These are phyloP conservation scores for Pseudogymnoascus sp. DNA, from an alignment of 2,329 filamentous ascomycete genomes.

Conservation along the genomic window DNA sequence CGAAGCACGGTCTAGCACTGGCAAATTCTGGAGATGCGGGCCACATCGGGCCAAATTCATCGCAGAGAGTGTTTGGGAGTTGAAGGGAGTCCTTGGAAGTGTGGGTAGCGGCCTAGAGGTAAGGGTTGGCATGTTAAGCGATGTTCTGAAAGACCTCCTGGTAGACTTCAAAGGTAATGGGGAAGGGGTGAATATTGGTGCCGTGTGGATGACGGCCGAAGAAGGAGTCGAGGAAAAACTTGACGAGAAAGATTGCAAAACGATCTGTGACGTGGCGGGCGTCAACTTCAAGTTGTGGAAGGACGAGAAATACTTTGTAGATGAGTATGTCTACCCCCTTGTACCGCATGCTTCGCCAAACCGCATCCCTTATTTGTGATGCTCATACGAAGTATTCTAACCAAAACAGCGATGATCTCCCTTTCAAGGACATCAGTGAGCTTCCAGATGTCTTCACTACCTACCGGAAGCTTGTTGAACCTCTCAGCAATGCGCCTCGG, in stretches of 20 bases:
- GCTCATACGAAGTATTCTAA: background rate
- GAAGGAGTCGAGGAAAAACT: slow-evolving; percentile 59
- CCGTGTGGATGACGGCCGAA: slow-evolving; percentile 67
- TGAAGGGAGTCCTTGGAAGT: slow-evolving; percentile 53
- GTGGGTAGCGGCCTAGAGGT: slow-evolving; percentile 54
- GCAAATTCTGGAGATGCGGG: slow-evolving; percentile 64
- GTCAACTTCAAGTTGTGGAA: slow-evolving; percentile 56
- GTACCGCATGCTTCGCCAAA: background rate
- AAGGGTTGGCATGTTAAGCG: slow-evolving; percentile 51
- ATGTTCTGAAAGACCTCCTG: slow-evolving; percentile 52
- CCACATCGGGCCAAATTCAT: slow-evolving; percentile 64
- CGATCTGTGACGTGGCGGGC: slow-evolving; percentile 41
- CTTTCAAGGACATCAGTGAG: slow-evolving; percentile 46
- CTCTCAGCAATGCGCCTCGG: slow-evolving; percentile 57
- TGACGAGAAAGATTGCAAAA: slow-evolving; percentile 50
- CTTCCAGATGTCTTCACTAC: slow-evolving; percentile 65
- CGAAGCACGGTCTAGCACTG: slow-evolving; percentile 56
- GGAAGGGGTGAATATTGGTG: slow-evolving; percentile 39
- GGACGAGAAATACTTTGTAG: slow-evolving; percentile 72
- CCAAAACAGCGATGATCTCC: slow-evolving; percentile 52
- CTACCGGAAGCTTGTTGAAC: slow-evolving; percentile 66
- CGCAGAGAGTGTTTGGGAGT: slow-evolving; percentile 62
- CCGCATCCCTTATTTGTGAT: background rate
- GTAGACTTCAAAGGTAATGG: slow-evolving; percentile 35
- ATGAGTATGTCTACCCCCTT: slow-evolving; percentile 54